These are phyloP conservation scores for Rauvolfia tetraphylla DNA, from an alignment of 257 asterid species.

Conservation along the genomic window DNA sequence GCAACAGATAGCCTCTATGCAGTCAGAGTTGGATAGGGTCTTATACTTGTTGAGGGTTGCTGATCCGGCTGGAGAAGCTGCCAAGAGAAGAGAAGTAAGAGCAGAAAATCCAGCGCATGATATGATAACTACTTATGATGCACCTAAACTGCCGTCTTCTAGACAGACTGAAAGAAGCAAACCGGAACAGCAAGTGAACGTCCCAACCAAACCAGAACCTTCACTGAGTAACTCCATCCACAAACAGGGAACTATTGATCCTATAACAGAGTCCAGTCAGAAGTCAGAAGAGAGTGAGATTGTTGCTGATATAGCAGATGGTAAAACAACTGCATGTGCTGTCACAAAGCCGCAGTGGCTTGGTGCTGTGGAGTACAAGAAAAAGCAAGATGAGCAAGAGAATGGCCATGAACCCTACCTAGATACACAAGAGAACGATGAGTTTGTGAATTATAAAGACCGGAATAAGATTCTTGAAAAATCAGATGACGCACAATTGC, in stretches of 20 bases:
- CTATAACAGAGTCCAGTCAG: slow-evolving; percentile 35
- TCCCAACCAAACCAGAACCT: slow-evolving; percentile 34
- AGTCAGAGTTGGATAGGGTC: slow-evolving; percentile 79
- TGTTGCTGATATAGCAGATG: slow-evolving; percentile 28
- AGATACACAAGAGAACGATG: slow-evolving; percentile 52
- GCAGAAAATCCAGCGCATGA: slow-evolving; percentile 35
- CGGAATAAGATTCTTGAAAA: slow-evolving; percentile 48
- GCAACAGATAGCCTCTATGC: slow-evolving; percentile 58
- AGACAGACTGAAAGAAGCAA: slow-evolving; percentile 22
- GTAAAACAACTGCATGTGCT: slow-evolving; percentile 35
- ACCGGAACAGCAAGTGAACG: slow-evolving; percentile 30
- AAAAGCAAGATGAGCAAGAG: slow-evolving; percentile 56
- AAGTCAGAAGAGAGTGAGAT: slow-evolving; percentile 33
- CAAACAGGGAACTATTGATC: slow-evolving; percentile 27
- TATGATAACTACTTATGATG: slow-evolving; percentile 23
- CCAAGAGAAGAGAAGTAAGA: slow-evolving; percentile 50
- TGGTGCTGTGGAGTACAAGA: slow-evolving; percentile 68
- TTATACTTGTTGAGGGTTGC: slow-evolving; percentile 85
- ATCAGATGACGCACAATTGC: slow-evolving; percentile 29
- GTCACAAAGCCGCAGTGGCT: slow-evolving; percentile 89
- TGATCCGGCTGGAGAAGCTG: slow-evolving; percentile 92
- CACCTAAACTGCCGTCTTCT: slow-evolving; percentile 20
- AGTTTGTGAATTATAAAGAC: slow-evolving; percentile 84
- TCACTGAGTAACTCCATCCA: slow-evolving; percentile 24
- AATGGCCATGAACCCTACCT: slow-evolving; percentile 23